Evolutionary conservation across 805 yeast species (phyloP), one percentile per base, ranked within the genome.

Genomic region (Candida xiaguanensis): DNA sequence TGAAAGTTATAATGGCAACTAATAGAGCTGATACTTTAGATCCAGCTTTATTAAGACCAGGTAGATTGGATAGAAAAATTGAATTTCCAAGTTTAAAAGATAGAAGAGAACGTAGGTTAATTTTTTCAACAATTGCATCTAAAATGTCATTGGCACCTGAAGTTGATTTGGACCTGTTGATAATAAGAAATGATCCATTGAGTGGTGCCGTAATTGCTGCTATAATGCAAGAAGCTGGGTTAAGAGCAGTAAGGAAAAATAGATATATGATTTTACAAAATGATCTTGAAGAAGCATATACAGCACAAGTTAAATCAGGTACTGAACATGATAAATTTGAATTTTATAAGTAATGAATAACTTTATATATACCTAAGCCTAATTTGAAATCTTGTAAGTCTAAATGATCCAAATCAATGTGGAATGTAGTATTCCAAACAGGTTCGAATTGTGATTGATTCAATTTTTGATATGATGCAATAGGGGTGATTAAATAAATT

Each of bases 201-300:
- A 87, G 96, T 26, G 99, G 99, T 58, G 99, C 95, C 9, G 78
- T 91, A 41, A 93, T 93, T 58, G 98, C 99, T 12, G 99, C 99
- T 13, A 91, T 93, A 51, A 93, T 93, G 99, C 99, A 93, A 75
- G 99, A 95, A 68, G 99, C 99, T 20, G 99, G 99, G 50, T 76
- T 93, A 51, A 80, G 99, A 52, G 99, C 99, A 2, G 98, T 93
- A 34, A 85, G 99, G 71, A 93, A 91, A 71, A 93, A 93, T 65
- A 79, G 99, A 68, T 93, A 95, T 63, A 95, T 93, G 65, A 95
- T 93, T 49, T 72, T 95, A 56, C 98, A 93, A 68, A 82, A 83
- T 58, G 99, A 93, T 69, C 73, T 93, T 59, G 99, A 93, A 63
- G 99, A 93, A 70, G 99, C 99, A 5, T 93, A 93, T 69, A 85